phyloP scores from a whole-genome alignment of 2,329 filamentous ascomycete genomes.

The Orbilia oligospora region DNA sequence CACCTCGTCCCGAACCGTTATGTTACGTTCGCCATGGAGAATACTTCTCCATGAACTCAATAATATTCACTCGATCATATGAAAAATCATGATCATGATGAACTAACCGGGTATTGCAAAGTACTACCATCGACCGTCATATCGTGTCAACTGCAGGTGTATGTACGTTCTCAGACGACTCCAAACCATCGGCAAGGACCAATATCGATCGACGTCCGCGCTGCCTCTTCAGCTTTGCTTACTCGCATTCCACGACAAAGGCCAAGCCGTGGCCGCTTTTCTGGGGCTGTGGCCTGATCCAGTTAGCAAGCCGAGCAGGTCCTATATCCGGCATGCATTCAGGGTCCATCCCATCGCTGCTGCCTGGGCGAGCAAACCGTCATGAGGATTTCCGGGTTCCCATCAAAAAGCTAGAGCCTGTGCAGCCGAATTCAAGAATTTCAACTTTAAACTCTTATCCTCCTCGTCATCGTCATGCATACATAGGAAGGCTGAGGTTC shows the following conservation, averaged over 20 bases:
- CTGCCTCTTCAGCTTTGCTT: slow-evolving; percentile 7
- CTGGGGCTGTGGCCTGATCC: slow-evolving; percentile 29
- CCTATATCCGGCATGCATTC: slow-evolving; percentile 1
- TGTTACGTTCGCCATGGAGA: no score
- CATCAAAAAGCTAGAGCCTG: neutral
- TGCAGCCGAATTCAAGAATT: neutral
- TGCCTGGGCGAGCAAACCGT: slow-evolving; percentile 11
- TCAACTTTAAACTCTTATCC: neutral
- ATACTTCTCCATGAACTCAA: neutral
- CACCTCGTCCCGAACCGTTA: no score
- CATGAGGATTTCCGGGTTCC: neutral
- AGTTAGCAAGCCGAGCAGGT: neutral
- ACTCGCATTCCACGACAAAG: slow-evolving; percentile 1
- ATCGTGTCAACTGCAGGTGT: neutral
- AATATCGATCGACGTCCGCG: neutral
- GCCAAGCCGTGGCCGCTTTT: neutral
- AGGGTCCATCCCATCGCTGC: slow-evolving; percentile 7
- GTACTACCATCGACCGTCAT: neutral
- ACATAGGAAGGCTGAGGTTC: neutral
- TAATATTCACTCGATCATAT: neutral
- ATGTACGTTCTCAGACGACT: no score
- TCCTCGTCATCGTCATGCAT: neutral
- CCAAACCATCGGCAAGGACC: neutral
- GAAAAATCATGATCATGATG: no score
- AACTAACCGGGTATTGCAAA: no score